These are phyloP conservation scores for Epithele typhae DNA, from an alignment of 768 basidiomycete species.

Conservation along the genomic window DNA sequence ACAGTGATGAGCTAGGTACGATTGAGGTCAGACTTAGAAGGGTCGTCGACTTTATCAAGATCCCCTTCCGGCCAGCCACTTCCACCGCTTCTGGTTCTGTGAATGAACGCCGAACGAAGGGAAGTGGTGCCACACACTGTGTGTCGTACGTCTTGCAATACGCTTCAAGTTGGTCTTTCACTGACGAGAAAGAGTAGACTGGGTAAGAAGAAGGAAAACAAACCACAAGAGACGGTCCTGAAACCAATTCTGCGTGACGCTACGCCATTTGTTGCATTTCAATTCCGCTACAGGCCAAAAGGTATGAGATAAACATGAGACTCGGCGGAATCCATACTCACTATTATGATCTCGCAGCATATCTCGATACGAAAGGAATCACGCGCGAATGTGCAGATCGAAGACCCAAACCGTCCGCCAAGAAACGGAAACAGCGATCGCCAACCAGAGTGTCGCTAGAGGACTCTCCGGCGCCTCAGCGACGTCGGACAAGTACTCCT, in stretches of 20 bases:
- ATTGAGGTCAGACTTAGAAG: constrained; percentile 12
- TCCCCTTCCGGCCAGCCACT: not conserved
- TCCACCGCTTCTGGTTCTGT: not conserved
- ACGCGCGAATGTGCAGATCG: too few species aligned
- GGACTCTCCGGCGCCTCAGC: too few species aligned
- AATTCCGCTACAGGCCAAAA: constrained; percentile 12
- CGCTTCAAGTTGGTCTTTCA: not conserved
- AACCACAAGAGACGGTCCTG: not conserved
- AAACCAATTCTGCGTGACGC: constrained; percentile 10
- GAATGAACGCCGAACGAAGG: constrained; percentile 4
- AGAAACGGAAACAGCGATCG: too few species aligned
- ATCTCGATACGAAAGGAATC: too few species aligned
- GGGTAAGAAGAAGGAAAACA: not conserved
- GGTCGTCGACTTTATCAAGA: constrained; percentile 2
- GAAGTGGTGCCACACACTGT: not conserved
- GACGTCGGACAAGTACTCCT: not conserved
- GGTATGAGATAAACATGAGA: constrained; percentile 7
- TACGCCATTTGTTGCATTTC: constrained; percentile 10
- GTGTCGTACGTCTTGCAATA: constrained; percentile 3
- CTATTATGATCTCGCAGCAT: too few species aligned
- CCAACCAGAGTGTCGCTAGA: too few species aligned
- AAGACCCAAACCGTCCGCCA: not conserved
- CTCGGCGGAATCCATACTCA: too few species aligned
- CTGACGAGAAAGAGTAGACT: not conserved
- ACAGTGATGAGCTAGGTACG: constrained; percentile 11